Percentiles rank a stretch among this genome's conserved stretches.
phyloP scores from a whole-genome alignment of 257 asterid species.

The Ehretia macrophylla region DNA sequence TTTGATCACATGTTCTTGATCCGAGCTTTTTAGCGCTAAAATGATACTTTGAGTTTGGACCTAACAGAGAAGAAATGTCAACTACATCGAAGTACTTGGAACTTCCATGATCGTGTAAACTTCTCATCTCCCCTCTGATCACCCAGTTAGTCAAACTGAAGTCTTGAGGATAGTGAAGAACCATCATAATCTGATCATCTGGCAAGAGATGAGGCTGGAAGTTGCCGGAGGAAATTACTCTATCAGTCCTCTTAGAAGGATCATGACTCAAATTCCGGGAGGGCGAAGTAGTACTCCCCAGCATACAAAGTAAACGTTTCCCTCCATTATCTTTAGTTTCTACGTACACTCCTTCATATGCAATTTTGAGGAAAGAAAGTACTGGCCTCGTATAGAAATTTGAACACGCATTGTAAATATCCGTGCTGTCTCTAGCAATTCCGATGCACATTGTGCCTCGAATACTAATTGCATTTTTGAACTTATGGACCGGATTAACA shows the following conservation, averaged over 20 bases:
- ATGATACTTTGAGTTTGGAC: slow-evolving; percentile 6
- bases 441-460: slow-evolving; percentile 17
- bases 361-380: slow-evolving; percentile 11
- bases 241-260: background rate
- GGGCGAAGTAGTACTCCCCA: slow-evolving; percentile 15
- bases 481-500: slow-evolving; percentile 9
- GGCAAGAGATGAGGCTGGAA: background rate
- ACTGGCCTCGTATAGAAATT: too few relatives aligned
- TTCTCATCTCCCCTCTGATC: slow-evolving; percentile 18
- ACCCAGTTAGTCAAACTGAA: slow-evolving; percentile 9
- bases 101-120: slow-evolving; percentile 11
- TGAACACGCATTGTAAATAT: slow-evolving; percentile 1
- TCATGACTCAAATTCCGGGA: background rate
- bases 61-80: slow-evolving; percentile 10
- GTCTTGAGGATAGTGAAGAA: slow-evolving; percentile 10
- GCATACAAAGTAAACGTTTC: slow-evolving; percentile 18
- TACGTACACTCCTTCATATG: slow-evolving; percentile 17
- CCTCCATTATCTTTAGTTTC: slow-evolving; percentile 11
- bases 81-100: slow-evolving; percentile 7
- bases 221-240: background rate
- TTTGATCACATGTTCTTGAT: slow-evolving; percentile 5
- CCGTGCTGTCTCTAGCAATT: slow-evolving; percentile 3
- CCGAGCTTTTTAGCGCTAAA: slow-evolving; percentile 9
- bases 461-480: slow-evolving; percentile 10
- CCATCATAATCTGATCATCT: slow-evolving; percentile 13